These are phyloP conservation scores for Pyrenophora teres DNA, from an alignment of 2,329 filamentous ascomycete species.

Conservation along the genomic window DNA sequence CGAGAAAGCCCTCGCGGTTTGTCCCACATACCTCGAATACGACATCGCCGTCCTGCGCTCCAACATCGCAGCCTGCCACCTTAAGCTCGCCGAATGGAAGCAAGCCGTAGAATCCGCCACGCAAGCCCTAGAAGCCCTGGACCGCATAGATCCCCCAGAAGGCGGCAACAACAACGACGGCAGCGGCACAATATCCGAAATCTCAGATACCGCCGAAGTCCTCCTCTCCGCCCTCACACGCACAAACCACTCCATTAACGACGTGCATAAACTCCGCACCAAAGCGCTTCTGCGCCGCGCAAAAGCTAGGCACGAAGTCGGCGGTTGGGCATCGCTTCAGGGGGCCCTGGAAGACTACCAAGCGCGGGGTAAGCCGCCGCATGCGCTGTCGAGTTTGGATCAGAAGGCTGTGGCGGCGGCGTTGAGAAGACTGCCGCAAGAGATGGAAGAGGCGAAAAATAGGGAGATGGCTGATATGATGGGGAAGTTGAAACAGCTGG, in stretches of 20 bases:
- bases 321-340: slow-evolving; percentile 79
- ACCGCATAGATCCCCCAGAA: slow-evolving; percentile 60
- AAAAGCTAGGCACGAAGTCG: slow-evolving; percentile 70
- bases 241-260: slow-evolving; percentile 50
- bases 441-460: slow-evolving; percentile 78
- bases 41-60: slow-evolving; percentile 84
- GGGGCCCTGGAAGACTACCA: slow-evolving; percentile 83
- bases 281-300: slow-evolving; percentile 84
- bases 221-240: slow-evolving; percentile 40
- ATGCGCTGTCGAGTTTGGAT: slow-evolving; percentile 66
- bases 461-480: slow-evolving; percentile 95
- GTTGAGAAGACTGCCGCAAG: slow-evolving; percentile 67
- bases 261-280: slow-evolving; percentile 75
- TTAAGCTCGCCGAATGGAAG: slow-evolving; percentile 86
- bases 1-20: slow-evolving; percentile 75
- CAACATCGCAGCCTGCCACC: slow-evolving; percentile 86
- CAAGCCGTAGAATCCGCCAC: slow-evolving; percentile 76
- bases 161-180: slow-evolving; percentile 51
- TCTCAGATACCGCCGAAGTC: slow-evolving; percentile 54
- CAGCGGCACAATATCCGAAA: slow-evolving; percentile 64
- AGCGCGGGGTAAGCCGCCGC: slow-evolving; percentile 61
- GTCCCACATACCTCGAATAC: slow-evolving; percentile 84
- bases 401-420: slow-evolving; percentile 69
- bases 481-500: slow-evolving; percentile 90
- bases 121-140: slow-evolving; percentile 72